Evolutionary conservation across 2,329 filamentous ascomycete genomes (phyloP), one percentile per base, ranked within the genome.

Genomic region (Penicillium hesseltinei): DNA sequence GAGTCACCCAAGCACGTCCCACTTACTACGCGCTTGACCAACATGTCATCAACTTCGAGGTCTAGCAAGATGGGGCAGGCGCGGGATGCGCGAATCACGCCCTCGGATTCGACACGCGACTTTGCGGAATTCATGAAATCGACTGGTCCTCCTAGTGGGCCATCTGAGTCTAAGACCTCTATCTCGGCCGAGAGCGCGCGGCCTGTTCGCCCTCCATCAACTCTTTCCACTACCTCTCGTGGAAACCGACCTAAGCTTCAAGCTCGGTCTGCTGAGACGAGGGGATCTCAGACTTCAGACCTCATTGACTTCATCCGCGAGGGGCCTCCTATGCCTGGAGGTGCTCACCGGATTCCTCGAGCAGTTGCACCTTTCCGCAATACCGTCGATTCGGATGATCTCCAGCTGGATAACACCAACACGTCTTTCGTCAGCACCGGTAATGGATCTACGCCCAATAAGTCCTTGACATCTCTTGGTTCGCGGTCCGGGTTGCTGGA

Each of bases 251-350:
- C 77, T 46, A 84, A 84, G 58, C 81, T 89, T 47, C 83, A 89
- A 73, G 87, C 93, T 57, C 88, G 91, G 48, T 87, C 91, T 60
- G 85, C 90, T 38, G 80, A 82, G 42, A 82, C 86, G 49, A 78
- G 78, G 56, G 81, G 80, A 51, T 85, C 85, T 50, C 87, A 88
- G 62, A 95, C 88, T 56, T 89, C 90, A 13, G 94, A 97, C 59
- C 78, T 99, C 57, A 96, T 97, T 63, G 92, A 97, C 71, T 97
- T 99, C 73, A 95, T 99, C 63, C 88, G 92, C 45, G 88, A 91
- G 70, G 93, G 92, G 0, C 92, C 92, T 3, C 88, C 90, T 0
- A 82, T 78, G 59, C 71, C 78, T 44, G 81, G 77, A 44, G 81
- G 82, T 27, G 83, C 84, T 61, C 89, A 86, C 57, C 86, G 90